A percentile compares a stretch with the other conserved stretches of the same genome.
Evolutionary conservation across 1,139 yeast species (phyloP).

Genomic region (Pichia sp.): DNA sequence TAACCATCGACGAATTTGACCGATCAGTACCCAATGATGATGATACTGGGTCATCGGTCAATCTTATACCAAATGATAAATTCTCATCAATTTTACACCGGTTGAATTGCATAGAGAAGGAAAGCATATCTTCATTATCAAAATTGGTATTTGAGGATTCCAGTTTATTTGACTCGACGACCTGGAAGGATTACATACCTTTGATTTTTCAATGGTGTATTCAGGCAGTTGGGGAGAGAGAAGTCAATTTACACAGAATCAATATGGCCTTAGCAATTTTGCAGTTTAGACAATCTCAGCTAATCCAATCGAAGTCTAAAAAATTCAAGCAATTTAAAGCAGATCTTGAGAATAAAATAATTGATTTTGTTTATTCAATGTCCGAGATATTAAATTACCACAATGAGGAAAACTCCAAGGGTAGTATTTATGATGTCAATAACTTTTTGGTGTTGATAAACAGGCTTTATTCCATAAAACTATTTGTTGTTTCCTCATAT

Average conservation of each 20-base stretch:
- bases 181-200: conserved; percentile 41
- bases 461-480: conserved; percentile 48
- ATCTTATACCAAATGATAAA: conserved; percentile 14
- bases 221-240: conserved; percentile 36
- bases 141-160: conserved; percentile 27
- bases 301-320: conserved; percentile 28
- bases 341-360: conserved; percentile 42
- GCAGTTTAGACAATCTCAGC: conserved; percentile 21
- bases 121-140: conserved; percentile 17
- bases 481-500: conserved; percentile 62
- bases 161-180: conserved; percentile 14
- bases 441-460: conserved; percentile 50
- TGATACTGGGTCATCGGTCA: not conserved
- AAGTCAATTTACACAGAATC: conserved; percentile 24
- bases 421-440: conserved; percentile 30
- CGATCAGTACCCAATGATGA: conserved; percentile 1
- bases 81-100: conserved; percentile 20
- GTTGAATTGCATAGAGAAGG: conserved; percentile 22
- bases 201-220: conserved; percentile 48
- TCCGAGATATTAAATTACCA: conserved; percentile 26
- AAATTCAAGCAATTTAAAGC: conserved; percentile 33
- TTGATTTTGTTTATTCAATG: conserved; percentile 37
- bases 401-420: conserved; percentile 9
- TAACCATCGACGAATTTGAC: conserved; percentile 45
- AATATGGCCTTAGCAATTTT: conserved; percentile 29